A percentile compares a stretch with the other conserved stretches of the same genome.
Conservation (phyloP, 352 stramenopile species). For the Pythium pyrilobum region DNA sequence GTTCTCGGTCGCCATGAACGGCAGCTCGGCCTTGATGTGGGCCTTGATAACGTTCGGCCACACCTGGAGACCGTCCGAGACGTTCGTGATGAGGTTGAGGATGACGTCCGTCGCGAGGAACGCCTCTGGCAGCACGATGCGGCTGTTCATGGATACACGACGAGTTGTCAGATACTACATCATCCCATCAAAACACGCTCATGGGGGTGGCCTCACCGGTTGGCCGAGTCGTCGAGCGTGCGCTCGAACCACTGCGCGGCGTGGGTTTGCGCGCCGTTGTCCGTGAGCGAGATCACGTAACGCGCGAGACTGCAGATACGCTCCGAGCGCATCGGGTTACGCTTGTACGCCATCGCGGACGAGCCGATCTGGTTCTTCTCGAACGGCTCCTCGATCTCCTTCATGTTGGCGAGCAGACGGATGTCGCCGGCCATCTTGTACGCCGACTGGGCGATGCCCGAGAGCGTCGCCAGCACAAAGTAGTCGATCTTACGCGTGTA, state of each 20-base stretch:
- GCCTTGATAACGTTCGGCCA: conserved; percentile 94
- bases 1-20: conserved; percentile 99
- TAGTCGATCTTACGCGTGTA: conserved; percentile 99
- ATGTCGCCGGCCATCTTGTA: conserved; percentile 99
- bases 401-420: conserved; percentile 98
- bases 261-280: conserved; percentile 96
- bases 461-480: conserved; percentile 93
- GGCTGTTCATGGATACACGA: conserved; percentile 27
- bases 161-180: not conserved
- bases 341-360: conserved; percentile 99
- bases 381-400: conserved; percentile 97
- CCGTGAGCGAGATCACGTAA: conserved; percentile 98
- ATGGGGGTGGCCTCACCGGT: conserved; percentile 54
- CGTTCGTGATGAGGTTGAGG: conserved; percentile 96
- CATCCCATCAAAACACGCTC: not conserved
- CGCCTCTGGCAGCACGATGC: conserved; percentile 96
- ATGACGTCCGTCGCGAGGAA: conserved; percentile 98
- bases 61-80: conserved; percentile 95
- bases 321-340: conserved; percentile 98
- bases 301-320: conserved; percentile 96
- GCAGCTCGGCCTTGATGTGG: conserved; percentile 97
- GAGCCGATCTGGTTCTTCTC: conserved; percentile 95
- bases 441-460: conserved; percentile 95
- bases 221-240: conserved; percentile 98
- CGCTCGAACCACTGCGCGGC: conserved; percentile 98